Evolutionary conservation across 1,284 basidiomycete genomes (phyloP).

Genomic region (Leccinum cinnamomeum): DNA sequence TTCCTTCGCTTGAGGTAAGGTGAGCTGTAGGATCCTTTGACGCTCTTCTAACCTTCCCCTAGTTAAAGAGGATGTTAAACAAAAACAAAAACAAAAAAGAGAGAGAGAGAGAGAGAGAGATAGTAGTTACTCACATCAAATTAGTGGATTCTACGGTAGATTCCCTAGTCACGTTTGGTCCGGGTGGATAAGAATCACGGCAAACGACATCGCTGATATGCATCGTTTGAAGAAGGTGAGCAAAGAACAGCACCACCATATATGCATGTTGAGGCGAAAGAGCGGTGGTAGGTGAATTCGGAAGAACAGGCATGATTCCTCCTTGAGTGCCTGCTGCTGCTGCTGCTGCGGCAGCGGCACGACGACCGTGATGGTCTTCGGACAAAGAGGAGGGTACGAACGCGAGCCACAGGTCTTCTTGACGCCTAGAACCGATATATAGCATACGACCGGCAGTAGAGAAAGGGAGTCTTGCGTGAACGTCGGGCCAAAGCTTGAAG

Average conservation of each 20-base stretch:
- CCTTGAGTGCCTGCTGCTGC: no score
- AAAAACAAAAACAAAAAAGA: no score
- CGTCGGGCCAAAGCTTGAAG: constrained; percentile 6
- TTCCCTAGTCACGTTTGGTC: not conserved
- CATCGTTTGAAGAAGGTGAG: not conserved
- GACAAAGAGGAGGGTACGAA: constrained; percentile 3
- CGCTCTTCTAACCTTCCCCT: not conserved
- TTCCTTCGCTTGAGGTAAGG: not conserved
- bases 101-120: no score
- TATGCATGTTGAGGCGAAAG: not conserved
- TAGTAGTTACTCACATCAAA: not conserved
- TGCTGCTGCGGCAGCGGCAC: no score
- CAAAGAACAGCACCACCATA: constrained; percentile 11
- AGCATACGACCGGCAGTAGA: constrained; percentile 5
- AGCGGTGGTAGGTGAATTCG: not conserved
- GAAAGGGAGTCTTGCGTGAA: constrained; percentile 1
- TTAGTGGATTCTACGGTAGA: not conserved
- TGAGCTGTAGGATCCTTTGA: constrained; percentile 1
- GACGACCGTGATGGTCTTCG: not conserved
- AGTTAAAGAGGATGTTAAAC: no score
- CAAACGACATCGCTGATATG: not conserved
- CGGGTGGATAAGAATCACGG: not conserved
- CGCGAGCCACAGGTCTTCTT: constrained; percentile 13
- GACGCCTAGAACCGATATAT: not conserved
- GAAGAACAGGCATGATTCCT: not conserved